A percentile compares a stretch with the other conserved stretches of the same genome.
phyloP scores from a whole-genome alignment of 768 basidiomycete genomes.

The Hemileccinum impolitum region DNA sequence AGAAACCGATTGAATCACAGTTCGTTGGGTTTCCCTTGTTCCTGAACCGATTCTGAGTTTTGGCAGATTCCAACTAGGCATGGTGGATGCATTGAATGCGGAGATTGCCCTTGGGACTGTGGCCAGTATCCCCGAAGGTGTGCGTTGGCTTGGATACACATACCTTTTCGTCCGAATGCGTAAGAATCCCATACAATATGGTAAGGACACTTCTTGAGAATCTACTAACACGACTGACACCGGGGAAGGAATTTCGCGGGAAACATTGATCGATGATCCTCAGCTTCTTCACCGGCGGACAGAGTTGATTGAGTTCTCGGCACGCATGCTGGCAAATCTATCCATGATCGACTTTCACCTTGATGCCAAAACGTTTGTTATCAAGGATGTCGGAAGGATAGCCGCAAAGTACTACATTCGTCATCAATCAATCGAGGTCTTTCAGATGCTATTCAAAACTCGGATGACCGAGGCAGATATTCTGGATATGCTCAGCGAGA shows the following conservation, averaged over 20 bases:
- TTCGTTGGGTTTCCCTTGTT: conserved; percentile 34
- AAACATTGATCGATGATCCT: conserved; percentile 66
- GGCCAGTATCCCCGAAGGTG: conserved; percentile 77
- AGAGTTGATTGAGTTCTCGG: conserved; percentile 64
- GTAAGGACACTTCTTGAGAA: conserved; percentile 35
- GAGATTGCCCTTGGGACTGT: conserved; percentile 96
- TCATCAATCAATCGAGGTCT: conserved; percentile 80
- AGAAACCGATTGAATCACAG: conserved; percentile 98
- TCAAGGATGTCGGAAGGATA: conserved; percentile 92
- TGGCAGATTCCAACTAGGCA: conserved; percentile 70
- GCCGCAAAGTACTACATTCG: conserved; percentile 97
- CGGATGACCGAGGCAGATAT: conserved; percentile 94
- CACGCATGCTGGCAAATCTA: conserved; percentile 59
- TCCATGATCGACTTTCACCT: conserved; percentile 82
- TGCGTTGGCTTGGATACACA: conserved; percentile 95
- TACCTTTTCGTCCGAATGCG: conserved; percentile 95
- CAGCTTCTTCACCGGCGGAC: conserved; percentile 66
- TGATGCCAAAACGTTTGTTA: conserved; percentile 53
- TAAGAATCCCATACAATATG: conserved; percentile 85
- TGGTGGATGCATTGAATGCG: conserved; percentile 90
- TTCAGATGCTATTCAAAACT: conserved; percentile 71
- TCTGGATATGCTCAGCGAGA: conserved; percentile 79
- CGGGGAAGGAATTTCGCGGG: conserved; percentile 65
- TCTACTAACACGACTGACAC: conserved; percentile 1
- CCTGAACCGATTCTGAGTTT: background rate